Base-by-base conservation (phyloP, 1,139 yeast species). In the Debaryomyces fabryi region DNA sequence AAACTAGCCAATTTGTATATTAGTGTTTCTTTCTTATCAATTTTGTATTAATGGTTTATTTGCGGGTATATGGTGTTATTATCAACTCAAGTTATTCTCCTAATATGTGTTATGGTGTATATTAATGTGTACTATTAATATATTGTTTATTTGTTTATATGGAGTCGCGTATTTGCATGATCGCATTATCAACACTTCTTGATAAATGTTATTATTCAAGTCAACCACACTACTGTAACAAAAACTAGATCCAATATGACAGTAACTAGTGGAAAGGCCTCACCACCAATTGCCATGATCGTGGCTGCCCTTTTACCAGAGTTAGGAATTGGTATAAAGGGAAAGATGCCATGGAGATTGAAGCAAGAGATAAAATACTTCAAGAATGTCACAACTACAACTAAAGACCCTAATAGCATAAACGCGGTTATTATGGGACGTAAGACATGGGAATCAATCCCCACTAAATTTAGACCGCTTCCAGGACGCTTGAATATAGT, bases 391-490 rank as follows among this genome's bases (percentile, higher is more conserved):
- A 93, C 99, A 0, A 69, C 84, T 3, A 56, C 57, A 48, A 69
- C 77, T 21, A 48, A 48, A 6, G 56, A 58, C 4, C 59, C 74
- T 5, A 51, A 50, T 6, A 68, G 67, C 49, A 63, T 69, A 48
- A 89, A 92, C 58, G 96, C 91, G 0, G 98, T 95, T 12, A 77
- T 95, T 8, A 93, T 95, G 99, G 99, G 99, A 5, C 78, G 97
- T 49, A 87, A 85, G 62, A 93, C 99, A 1, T 93, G 98, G 96
- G 95, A 91, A 34, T 88, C 97, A 7, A 91, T 93, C 41, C 99
- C 99, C 0, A 52, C 68, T 1, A 84, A 78, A 63, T 93, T 90
- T 68, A 75, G 96, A 54, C 99, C 99, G 0, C 75, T 93, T 43
- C 85, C 86, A 2, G 81, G 77, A 46, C 76, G 99, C 49, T 54